These are phyloP conservation scores for Boletus tylopilopsis DNA, from an alignment of 768 basidiomycete genomes.

Conservation along the genomic window DNA sequence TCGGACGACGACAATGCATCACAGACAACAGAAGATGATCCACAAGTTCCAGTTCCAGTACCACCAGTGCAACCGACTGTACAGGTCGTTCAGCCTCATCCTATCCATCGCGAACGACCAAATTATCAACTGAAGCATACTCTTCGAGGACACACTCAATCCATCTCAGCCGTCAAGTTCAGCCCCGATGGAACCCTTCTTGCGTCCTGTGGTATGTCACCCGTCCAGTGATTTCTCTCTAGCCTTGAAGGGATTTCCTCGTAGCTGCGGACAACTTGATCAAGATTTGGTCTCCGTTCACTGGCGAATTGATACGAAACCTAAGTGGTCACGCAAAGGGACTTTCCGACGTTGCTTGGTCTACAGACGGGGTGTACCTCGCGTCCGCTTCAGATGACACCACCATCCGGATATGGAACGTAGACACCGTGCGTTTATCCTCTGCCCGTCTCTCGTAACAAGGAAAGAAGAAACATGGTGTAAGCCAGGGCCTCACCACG, in stretches of 20 bases:
- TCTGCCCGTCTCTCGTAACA: background rate
- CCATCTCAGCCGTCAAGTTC: conserved; percentile 88
- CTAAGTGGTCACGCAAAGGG: conserved; percentile 76
- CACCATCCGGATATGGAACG: conserved; percentile 85
- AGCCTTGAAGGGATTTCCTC: background rate
- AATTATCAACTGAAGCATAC: conserved; percentile 66
- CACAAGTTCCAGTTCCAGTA: conserved; percentile 55
- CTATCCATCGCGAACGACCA: conserved; percentile 43
- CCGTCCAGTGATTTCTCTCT: background rate
- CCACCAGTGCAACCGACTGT: conserved; percentile 32
- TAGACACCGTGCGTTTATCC: conserved; percentile 59
- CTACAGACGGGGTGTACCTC: conserved; percentile 73
- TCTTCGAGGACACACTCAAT: conserved; percentile 73
- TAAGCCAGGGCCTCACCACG: conserved; percentile 58
- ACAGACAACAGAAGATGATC: conserved; percentile 84
- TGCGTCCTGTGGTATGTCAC: conserved; percentile 75
- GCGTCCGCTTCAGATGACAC: conserved; percentile 94
- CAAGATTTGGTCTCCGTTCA: conserved; percentile 82
- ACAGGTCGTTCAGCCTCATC: conserved; percentile 34
- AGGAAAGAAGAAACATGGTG: background rate
- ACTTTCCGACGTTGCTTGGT: conserved; percentile 88
- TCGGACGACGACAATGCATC: conserved; percentile 65
- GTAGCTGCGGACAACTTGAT: conserved; percentile 73
- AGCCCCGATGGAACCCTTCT: conserved; percentile 82
- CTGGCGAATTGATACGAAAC: conserved; percentile 72